These are phyloP conservation scores for Capronia epimyces DNA, from an alignment of 2,329 filamentous ascomycete species.

Conservation along the genomic window DNA sequence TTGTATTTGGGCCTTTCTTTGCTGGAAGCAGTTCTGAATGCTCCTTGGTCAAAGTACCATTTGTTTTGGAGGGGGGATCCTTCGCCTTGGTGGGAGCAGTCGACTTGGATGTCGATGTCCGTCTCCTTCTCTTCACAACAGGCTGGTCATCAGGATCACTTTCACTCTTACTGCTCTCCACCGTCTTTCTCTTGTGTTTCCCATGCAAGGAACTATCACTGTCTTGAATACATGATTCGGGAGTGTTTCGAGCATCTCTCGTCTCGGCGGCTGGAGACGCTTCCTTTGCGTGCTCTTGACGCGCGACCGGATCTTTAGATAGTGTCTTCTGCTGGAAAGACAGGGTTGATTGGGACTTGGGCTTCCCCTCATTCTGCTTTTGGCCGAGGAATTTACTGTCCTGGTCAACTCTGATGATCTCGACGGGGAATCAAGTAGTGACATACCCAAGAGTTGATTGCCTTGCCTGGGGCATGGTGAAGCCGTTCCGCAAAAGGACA, in stretches of 20 bases:
- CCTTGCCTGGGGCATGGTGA: slow-evolving; percentile 42
- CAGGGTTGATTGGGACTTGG: slow-evolving; percentile 34
- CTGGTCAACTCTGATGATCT: slow-evolving; percentile 20
- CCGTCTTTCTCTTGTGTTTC: slow-evolving; percentile 39
- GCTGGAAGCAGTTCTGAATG: slow-evolving; percentile 1
- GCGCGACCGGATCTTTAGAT: slow-evolving; percentile 25
- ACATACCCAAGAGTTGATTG: slow-evolving; percentile 89
- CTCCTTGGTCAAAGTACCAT: slow-evolving; percentile 20
- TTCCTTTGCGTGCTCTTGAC: slow-evolving; percentile 6
- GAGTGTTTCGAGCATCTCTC: slow-evolving; percentile 24
- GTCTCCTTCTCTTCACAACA: slow-evolving; percentile 50
- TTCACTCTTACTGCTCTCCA: slow-evolving; percentile 40
- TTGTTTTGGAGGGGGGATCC: slow-evolving; percentile 26
- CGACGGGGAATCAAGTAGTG: slow-evolving; percentile 58
- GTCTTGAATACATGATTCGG: slow-evolving; percentile 18
- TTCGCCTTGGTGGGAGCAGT: slow-evolving; percentile 19
- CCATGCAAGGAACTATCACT: slow-evolving; percentile 27
- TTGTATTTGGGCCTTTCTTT: slow-evolving; percentile 31
- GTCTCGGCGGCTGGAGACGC: slow-evolving; percentile 31
- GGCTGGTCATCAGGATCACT: slow-evolving; percentile 55
- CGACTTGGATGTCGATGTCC: slow-evolving; percentile 35
- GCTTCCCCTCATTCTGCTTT: slow-evolving; percentile 61
- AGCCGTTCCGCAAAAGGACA: not conserved
- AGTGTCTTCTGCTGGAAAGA: slow-evolving; percentile 31
- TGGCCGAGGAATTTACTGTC: slow-evolving; percentile 78